Conservation (phyloP, 129 eudicot species). For the Arctium minus region DNA sequence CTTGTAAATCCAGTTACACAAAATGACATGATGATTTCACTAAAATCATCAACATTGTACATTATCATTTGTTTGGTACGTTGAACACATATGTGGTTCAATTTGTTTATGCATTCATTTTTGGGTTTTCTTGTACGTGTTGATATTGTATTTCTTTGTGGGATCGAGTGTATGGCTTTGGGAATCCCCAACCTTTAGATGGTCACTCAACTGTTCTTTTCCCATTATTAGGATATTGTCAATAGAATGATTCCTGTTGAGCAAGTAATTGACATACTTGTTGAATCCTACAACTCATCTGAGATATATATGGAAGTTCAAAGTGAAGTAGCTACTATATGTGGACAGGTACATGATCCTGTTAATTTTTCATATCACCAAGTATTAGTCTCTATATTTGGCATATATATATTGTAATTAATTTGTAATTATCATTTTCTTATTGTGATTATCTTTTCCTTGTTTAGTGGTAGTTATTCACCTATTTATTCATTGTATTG, state of each 20-base stretch:
- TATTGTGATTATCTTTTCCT: too few relatives aligned
- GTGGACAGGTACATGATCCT: constrained; percentile 31
- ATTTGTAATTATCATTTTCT: too few relatives aligned
- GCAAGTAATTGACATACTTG: constrained; percentile 40
- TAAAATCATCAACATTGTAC: background rate
- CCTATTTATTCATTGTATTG: too few relatives aligned
- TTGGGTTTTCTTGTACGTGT: background rate
- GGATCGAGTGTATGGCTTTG: background rate
- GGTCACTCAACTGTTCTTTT: background rate
- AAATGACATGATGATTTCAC: background rate
- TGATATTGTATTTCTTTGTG: background rate
- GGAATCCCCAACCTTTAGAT: background rate
- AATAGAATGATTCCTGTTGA: constrained; percentile 26
- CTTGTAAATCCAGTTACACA: background rate
- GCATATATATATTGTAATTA: too few relatives aligned
- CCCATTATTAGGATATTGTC: constrained; percentile 37
- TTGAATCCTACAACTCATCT: constrained; percentile 51
- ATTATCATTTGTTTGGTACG: background rate
- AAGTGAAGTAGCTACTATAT: constrained; percentile 35
- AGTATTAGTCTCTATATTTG: too few relatives aligned
- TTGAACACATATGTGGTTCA: too few relatives aligned
- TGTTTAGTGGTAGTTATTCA: too few relatives aligned
- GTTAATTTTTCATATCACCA: too few relatives aligned
- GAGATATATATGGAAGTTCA: constrained; percentile 27
- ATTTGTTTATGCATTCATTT: background rate